Conservation (phyloP, 1,139 yeast species). For the Kodamaea fungicola region DNA sequence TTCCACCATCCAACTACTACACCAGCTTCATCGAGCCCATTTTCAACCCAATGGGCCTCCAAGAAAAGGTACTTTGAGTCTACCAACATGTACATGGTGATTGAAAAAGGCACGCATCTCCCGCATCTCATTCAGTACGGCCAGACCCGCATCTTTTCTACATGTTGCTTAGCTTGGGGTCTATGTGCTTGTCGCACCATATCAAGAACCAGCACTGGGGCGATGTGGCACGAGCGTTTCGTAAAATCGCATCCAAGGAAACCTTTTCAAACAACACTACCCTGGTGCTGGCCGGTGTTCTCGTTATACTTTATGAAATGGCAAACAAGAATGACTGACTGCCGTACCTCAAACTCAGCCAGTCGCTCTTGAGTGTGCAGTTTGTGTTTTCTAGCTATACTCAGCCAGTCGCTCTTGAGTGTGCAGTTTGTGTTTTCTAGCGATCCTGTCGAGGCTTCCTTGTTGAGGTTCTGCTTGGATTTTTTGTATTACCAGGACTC, state of each 20-base stretch:
- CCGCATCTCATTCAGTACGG: slow-evolving; percentile 23
- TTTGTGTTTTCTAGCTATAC: slow-evolving; percentile 15
- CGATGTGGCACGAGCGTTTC: slow-evolving; percentile 16
- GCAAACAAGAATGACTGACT: slow-evolving; percentile 28
- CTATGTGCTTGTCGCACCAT: slow-evolving; percentile 22
- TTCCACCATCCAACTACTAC: slow-evolving; percentile 23
- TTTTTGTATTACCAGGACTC: slow-evolving; percentile 30
- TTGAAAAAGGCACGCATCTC: slow-evolving; percentile 25
- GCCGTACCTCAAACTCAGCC: slow-evolving; percentile 20
- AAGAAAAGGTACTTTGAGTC: slow-evolving; percentile 11
- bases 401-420: slow-evolving; percentile 15
- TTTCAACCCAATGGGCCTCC: slow-evolving; percentile 22
- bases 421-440: slow-evolving; percentile 13
- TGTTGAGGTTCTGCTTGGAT: slow-evolving; percentile 25
- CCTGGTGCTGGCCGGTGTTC: slow-evolving; percentile 20
- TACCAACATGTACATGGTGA: slow-evolving; percentile 12
- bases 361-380: slow-evolving; percentile 14
- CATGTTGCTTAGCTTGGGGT: slow-evolving; percentile 24
- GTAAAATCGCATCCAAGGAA: slow-evolving; percentile 15
- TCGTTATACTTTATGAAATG: slow-evolving; percentile 25
- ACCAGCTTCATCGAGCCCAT: slow-evolving; percentile 26
- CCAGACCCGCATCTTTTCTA: slow-evolving; percentile 23
- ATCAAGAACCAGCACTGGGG: slow-evolving; percentile 16
- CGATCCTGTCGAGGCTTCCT: slow-evolving; percentile 18
- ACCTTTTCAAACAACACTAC: slow-evolving; percentile 14